Base-by-base conservation (phyloP, 2,329 filamentous ascomycete genomes). In the Colletotrichum cordylinicola region DNA sequence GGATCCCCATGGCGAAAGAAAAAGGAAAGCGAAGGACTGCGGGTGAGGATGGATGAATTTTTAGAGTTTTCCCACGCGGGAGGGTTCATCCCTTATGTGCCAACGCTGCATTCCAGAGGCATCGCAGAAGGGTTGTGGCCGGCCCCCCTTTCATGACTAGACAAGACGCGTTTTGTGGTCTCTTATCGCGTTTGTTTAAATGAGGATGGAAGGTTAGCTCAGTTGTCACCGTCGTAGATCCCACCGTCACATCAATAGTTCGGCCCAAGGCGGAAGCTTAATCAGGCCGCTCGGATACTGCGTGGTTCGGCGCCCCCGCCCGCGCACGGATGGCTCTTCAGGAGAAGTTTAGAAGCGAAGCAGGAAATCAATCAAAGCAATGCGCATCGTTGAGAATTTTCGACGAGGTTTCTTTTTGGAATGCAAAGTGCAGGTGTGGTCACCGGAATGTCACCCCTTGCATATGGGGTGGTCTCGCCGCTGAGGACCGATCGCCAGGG, bases 21-120 rank as follows among this genome's bases (percentile, higher is more conserved):
- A 33, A 61, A 3, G 3, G 18, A 37, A n/a, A 35, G 0, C 18
- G 58, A 35, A 35, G 31, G 29, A n/a, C 31, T 21, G 0, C 0
- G n/a, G 18, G 58, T 52, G 43, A 52, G 31, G 31, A 7, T 35
- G 58, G 1, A 37, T 4, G 21, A 35, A 8, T 37, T 21, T 43
- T 18, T 21, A 52, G 43, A 24, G 13, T 65, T 37, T 37, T 37
- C 58, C 18, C 18, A 35, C 2, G 58, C 15, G 18, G 27, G 16
- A 33, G 21, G 56, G 56, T 60, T 37, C 29, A 21, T 62, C 58
- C 58, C 31, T 62, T 62, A 35, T 62, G 29, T 39, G 21, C 62
- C 16, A n/a, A 29, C 33, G 56, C 21, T 60, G 29, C 35, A n/a
- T 72, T 39, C 52, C 27, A 31, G n/a, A n/a, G 33, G 6, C 48